A percentile compares a stretch with the other conserved stretches of the same genome.
phyloP scores from a whole-genome alignment of 2,329 filamentous ascomycete species.

The Fusarium palustre region DNA sequence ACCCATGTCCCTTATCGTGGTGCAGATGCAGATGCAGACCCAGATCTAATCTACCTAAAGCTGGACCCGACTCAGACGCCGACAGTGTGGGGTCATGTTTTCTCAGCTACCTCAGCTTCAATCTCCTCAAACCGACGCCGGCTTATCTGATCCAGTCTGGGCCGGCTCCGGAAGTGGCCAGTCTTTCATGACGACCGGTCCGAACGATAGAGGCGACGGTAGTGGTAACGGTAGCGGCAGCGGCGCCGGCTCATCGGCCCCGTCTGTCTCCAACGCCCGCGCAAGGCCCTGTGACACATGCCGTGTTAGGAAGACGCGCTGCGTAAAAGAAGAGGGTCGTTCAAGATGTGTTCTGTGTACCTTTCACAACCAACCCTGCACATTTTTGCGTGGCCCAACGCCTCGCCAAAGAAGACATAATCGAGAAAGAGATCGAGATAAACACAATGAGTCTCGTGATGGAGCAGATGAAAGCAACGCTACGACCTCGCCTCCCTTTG shows the following conservation, averaged over 20 bases:
- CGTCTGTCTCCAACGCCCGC: constrained; percentile 30
- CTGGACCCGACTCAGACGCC: constrained; percentile 25
- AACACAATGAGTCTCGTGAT: constrained; percentile 31
- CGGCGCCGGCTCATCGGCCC: constrained; percentile 12
- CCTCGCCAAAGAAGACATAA: constrained; percentile 49
- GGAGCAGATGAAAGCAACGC: constrained; percentile 32
- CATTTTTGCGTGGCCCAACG: constrained; percentile 63
- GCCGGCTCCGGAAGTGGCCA: constrained; percentile 21
- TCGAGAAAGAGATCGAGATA: constrained; percentile 39
- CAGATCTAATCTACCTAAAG: constrained; percentile 10
- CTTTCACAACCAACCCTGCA: constrained; percentile 75
- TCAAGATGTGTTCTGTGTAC: constrained; percentile 72
- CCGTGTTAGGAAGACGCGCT: constrained; percentile 73
- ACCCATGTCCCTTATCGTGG: constrained; percentile 43
- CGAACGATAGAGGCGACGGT: not conserved
- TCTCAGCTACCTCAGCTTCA: constrained; percentile 40
- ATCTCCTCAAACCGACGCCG: constrained; percentile 34
- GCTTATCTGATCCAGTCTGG: constrained; percentile 32
- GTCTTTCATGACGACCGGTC: constrained; percentile 17
- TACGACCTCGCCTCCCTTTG: constrained; percentile 31
- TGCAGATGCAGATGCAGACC: constrained; percentile 31
- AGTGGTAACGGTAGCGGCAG: not conserved
- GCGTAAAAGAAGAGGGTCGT: constrained; percentile 70
- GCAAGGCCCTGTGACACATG: constrained; percentile 72
- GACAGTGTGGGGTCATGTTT: constrained; percentile 43